Conservation (phyloP, 352 stramenopile species). For the Elongisporangium undulatum region DNA sequence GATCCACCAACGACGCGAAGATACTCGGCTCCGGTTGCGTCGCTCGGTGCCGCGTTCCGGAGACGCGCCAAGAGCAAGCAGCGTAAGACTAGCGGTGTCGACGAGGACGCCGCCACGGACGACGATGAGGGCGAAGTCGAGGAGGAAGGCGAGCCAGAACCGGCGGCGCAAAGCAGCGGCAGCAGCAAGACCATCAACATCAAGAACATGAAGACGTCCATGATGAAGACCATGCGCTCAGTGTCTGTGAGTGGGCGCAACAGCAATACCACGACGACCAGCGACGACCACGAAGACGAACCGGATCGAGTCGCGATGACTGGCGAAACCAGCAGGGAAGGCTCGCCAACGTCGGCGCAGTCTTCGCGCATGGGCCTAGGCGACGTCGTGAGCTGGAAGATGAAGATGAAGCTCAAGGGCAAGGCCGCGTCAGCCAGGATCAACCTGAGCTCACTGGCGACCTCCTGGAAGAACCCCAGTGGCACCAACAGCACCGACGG, state of each 20-base stretch:
- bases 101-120: neutral
- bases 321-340: neutral
- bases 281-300: neutral
- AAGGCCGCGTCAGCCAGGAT: slow-evolving; percentile 18
- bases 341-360: neutral
- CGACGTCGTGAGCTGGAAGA: slow-evolving; percentile 38
- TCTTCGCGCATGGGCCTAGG: neutral
- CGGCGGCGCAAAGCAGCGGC: no score
- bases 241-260: neutral
- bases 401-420: slow-evolving; percentile 31
- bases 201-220: neutral
- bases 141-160: neutral
- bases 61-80: neutral
- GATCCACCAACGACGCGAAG: neutral
- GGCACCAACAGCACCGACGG: slow-evolving; percentile 14
- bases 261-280: neutral
- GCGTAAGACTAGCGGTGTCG: neutral
- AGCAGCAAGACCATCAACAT: neutral
- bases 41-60: neutral
- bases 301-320: neutral
- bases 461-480: slow-evolving; percentile 39
- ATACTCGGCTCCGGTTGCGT: neutral
- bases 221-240: neutral
- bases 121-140: neutral
- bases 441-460: slow-evolving; percentile 47